Evolutionary conservation across 371 early-diverging fungal genomes (phyloP), one percentile per base, ranked within the genome.

Genomic region (Fennellomyces sp.): DNA sequence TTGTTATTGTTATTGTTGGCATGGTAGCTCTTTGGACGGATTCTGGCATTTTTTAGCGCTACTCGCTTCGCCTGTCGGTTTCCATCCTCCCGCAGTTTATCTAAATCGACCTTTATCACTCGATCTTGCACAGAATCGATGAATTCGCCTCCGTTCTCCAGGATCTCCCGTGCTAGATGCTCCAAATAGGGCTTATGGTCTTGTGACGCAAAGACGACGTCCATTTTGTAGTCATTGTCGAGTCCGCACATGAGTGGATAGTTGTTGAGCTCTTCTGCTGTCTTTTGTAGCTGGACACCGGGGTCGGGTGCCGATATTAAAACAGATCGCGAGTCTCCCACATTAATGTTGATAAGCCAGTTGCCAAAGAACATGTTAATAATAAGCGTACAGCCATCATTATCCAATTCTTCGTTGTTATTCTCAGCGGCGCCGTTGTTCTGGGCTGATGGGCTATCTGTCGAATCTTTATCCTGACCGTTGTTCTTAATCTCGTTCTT

Each of bases 311-410:
- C 77, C 13, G 81, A 75, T 38, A 78, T 75, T 30, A 84, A 60
- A 23, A 92, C 81, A 1, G 90, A 84, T n/a, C 94, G 83, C 21
- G 91, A 89, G 67, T 94, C 93, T 19, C 94, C 94, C 3, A 94
- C 89, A 60, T 94, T 94, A 56, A 86, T 67, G 69, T 89, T 90
- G 45, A 91, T 82, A 13, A 92, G 60, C 88, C 88, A 91, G n/a
- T 83, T 85, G 49, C 81, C 83, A 52, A 85, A 76, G 49, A 94
- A 79, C 3, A 94, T 61, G 56, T 89, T 90, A 29, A 89, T 80
- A 21, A 91, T 80, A 19, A 94, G 66, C 0, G 94, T 92, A 61
- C 92, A 89, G 0, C 94, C 94, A 56, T 94, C 94, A 67, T 92
- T 91, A 33, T 86, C 87, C 15, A 69, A 58, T n/a, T 58, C 61